phyloP scores from a whole-genome alignment of 177 flowering plant genomes.

The Telopea speciosissima region DNA sequence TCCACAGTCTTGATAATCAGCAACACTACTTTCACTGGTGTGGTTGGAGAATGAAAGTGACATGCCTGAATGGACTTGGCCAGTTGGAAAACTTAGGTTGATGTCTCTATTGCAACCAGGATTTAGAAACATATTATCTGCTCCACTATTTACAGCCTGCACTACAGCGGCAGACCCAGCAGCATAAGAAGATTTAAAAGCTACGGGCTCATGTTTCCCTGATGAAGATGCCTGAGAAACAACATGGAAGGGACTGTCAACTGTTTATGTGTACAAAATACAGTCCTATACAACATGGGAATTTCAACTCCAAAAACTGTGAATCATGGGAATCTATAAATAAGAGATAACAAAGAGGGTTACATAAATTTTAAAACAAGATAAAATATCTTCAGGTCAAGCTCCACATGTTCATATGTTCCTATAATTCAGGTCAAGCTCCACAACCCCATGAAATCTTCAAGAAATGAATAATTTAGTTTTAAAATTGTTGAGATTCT shows the following conservation, averaged over 20 bases:
- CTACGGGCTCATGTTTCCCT: slow-evolving; percentile 34
- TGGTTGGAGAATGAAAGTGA: slow-evolving; percentile 50
- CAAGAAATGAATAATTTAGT: too few species aligned
- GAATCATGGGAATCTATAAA: background rate
- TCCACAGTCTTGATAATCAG: slow-evolving; percentile 73
- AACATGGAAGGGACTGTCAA: background rate
- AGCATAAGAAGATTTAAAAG: slow-evolving; percentile 31
- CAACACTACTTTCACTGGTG: slow-evolving; percentile 51
- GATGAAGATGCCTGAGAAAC: slow-evolving; percentile 37
- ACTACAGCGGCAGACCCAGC: slow-evolving; percentile 21
- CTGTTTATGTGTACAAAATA: background rate
- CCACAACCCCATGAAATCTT: too few species aligned
- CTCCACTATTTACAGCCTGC: slow-evolving; percentile 25
- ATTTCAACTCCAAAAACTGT: background rate
- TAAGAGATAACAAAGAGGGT: background rate
- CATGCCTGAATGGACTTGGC: slow-evolving; percentile 26
- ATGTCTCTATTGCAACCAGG: slow-evolving; percentile 30
- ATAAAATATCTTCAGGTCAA: too few species aligned
- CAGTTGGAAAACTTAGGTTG: slow-evolving; percentile 24
- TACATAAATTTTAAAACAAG: background rate
- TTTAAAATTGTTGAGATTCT: too few species aligned
- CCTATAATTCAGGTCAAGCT: too few species aligned
- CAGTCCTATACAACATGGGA: background rate
- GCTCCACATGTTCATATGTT: too few species aligned
- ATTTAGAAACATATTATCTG: slow-evolving; percentile 26